Evolutionary conservation across 352 stramenopile species (phyloP).

Genomic region (Pythium phragmitis): DNA sequence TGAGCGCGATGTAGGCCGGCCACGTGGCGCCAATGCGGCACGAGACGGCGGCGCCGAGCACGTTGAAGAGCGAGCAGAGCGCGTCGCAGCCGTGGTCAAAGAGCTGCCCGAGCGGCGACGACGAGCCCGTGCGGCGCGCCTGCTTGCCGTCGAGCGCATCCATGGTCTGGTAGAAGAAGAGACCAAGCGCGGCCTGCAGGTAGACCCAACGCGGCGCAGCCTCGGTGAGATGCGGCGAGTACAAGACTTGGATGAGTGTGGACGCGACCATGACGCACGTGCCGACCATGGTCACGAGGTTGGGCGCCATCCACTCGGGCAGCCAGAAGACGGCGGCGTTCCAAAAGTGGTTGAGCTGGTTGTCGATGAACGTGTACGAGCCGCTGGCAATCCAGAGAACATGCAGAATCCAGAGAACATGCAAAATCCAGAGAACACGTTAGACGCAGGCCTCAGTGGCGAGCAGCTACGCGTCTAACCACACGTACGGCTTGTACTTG

Average conservation of each 20-base stretch:
- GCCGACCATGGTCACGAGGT: conserved; percentile 90
- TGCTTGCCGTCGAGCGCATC: conserved; percentile 99
- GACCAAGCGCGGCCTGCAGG: conserved; percentile 61
- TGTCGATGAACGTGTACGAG: conserved; percentile 87
- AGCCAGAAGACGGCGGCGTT: conserved; percentile 79
- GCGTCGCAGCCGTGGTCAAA: conserved; percentile 97
- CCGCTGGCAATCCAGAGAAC: conserved; percentile 38
- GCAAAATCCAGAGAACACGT: background rate
- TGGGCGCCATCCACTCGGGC: conserved; percentile 89
- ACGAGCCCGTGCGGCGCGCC: conserved; percentile 92
- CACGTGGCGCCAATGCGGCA: conserved; percentile 50
- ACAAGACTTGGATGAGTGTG: conserved; percentile 77
- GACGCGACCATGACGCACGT: conserved; percentile 75
- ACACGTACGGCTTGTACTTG: conserved; percentile 84
- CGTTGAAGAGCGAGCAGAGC: conserved; percentile 81
- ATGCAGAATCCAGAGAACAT: too few species aligned
- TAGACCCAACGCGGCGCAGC: conserved; percentile 73
- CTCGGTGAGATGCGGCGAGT: conserved; percentile 66
- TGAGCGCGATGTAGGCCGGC: conserved; percentile 55
- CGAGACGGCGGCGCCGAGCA: conserved; percentile 70
- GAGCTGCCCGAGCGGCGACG: conserved; percentile 95
- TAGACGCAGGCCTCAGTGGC: background rate
- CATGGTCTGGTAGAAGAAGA: conserved; percentile 96
- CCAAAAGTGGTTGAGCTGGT: conserved; percentile 88
- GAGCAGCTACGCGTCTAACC: background rate